A percentile compares a stretch with the other conserved stretches of the same genome.
Evolutionary conservation across 129 eudicot genomes (phyloP).

Genomic region (Kitagawia praeruptora): DNA sequence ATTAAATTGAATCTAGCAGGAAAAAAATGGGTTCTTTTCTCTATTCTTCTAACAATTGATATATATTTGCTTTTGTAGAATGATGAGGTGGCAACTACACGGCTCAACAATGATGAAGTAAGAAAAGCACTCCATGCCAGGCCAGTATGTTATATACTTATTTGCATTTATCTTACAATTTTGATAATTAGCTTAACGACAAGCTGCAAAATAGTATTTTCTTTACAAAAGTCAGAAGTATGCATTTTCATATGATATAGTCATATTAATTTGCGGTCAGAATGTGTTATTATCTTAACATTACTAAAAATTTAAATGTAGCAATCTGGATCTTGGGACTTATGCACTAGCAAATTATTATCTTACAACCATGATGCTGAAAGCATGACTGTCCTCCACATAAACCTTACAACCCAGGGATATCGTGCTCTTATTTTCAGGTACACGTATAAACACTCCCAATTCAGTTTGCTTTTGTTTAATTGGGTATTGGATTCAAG

Average conservation of each 20-base stretch:
- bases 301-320: not conserved
- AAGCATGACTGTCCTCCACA: constrained; percentile 41
- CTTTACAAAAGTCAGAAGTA: not conserved
- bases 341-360: constrained; percentile 15
- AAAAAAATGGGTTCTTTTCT: not conserved
- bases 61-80: constrained; percentile 27
- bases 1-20: not conserved
- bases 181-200: not conserved
- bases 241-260: not conserved
- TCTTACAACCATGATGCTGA: constrained; percentile 34
- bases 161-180: not conserved
- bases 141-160: constrained; percentile 16
- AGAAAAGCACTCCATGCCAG: constrained; percentile 41
- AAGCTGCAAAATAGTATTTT: not conserved
- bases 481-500: not conserved
- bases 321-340: constrained; percentile 33
- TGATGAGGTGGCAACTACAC: constrained; percentile 35
- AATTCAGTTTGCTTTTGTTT: not conserved
- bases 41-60: not conserved
- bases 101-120: constrained; percentile 41
- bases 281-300: not conserved
- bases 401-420: constrained; percentile 33
- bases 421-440: constrained; percentile 45
- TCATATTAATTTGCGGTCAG: not conserved
- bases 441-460: constrained; percentile 5